phyloP scores from a whole-genome alignment of 2,329 filamentous ascomycete species.

The Orbilia quercus region DNA sequence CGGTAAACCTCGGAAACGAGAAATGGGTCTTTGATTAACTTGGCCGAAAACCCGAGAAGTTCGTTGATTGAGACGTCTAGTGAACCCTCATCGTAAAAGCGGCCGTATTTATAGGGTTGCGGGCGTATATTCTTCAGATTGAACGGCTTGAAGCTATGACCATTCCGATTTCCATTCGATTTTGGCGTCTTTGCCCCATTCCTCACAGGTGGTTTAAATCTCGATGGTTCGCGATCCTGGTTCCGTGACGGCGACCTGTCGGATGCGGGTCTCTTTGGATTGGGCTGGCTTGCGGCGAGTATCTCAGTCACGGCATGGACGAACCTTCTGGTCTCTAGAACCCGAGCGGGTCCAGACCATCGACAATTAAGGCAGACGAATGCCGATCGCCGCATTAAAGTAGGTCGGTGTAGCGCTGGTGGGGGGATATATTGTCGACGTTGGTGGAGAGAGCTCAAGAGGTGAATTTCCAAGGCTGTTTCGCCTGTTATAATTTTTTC shows the following conservation, averaged over 20 bases:
- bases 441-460: not conserved
- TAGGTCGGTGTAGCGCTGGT: not conserved
- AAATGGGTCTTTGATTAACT: slow-evolving; percentile 10
- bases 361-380: slow-evolving; percentile 44
- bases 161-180: not conserved
- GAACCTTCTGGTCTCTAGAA: slow-evolving; percentile 12
- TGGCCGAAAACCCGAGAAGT: slow-evolving; percentile 7
- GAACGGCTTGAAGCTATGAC: no score
- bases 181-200: no score
- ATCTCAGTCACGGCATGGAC: slow-evolving; percentile 19
- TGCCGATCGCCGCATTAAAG: slow-evolving; percentile 49
- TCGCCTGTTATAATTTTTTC: slow-evolving; percentile 12
- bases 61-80: slow-evolving; percentile 5
- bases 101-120: no score
- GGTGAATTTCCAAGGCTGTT: not conserved
- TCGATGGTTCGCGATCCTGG: not conserved
- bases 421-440: not conserved
- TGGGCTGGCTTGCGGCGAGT: slow-evolving; percentile 4
- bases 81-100: slow-evolving; percentile 6
- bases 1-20: slow-evolving; percentile 27
- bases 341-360: slow-evolving; percentile 34
- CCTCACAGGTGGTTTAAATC: no score
- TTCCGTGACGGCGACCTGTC: not conserved
- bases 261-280: not conserved
- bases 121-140: no score